Base-by-base conservation (phyloP, 2,329 filamentous ascomycete species). In the Fusarium buxicola region DNA sequence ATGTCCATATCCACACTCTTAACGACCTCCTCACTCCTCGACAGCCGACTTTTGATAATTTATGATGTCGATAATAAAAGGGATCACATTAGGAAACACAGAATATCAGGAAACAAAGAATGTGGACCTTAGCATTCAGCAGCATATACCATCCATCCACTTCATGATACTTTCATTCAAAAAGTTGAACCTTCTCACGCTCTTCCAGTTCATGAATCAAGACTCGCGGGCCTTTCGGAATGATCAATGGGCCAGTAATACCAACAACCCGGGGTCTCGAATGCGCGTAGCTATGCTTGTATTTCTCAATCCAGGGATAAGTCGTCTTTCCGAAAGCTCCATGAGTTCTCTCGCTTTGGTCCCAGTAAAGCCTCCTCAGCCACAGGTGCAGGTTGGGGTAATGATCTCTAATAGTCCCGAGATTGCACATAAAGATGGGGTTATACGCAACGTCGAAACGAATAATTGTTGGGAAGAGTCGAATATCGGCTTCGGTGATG, bases 281-380 rank as follows among this genome's bases (percentile, higher is more conserved):
- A 1, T 48, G 38, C 0, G 69, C 66, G 36, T 79, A 79, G 0
- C 72, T 70, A 1, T 40, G 7, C 3, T 64, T 72, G n/a, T 77
- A 79, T 0, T 56, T 34, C 4, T 58, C 59, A 5, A 78, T 70
- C 65, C 72, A 76, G 2, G 91, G 91, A 55, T 88, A 76, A 0
- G 90, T 92, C 11, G 90, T 92, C 25, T 84, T 81, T 39, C 81
- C 80, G 72, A 93, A 93, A 0, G 89, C 89, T 0, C 84, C 83
- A 4, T 83, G 75, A 0, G 74, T 69, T 25, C 57, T 55, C 11
- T 69, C 70, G 6, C 72, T 69, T 5, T 69, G 57, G 63, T 92
- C 87, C 90, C 90, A 93, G 70, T 92, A 94, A 49, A 92, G 72
- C 49, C 85, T 80, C 31, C 87, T 79, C 58, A 92, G 62, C 90